Base-by-base conservation (phyloP, 345 rosid species). In the Hypericum androsaemum region DNA sequence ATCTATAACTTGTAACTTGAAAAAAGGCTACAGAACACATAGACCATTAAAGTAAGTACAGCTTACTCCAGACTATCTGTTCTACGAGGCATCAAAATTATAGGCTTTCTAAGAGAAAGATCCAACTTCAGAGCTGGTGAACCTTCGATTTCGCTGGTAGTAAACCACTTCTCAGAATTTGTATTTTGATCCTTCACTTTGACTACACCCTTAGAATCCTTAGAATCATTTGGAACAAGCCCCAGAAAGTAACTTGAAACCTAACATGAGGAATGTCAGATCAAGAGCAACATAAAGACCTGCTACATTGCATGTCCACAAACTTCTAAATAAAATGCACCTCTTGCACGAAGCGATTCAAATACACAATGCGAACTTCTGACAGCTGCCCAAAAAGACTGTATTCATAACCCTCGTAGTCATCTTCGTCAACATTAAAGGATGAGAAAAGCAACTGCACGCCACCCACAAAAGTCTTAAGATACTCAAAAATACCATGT, bases 291-390 rank as follows among this genome's bases (percentile, higher is more conserved):
- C 43, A 13, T 12, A 47, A 7, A 17, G 38, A 15, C 16, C 10
- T 5, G 32, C 1, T 22, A 22, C 15, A 12, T 35, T n/a, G 8
- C 54, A 5, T 50, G 22, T 8, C 15, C 15, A 47, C 13, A n/a
- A 37, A 12, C 7, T 15, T 17, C 52, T 46, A 28, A 61, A 43
- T 38, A 49, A 37, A 0, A 28, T 37, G 59, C 81, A 92, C 98
- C 98, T 92, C 98, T 80, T 83, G 96, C 59, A 92, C 78, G 76
- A 92, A 92, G 56, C 98, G 95, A 72, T 88, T 88, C 67, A 92
- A 69, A 75, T 81, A 92, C 62, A 92, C 89, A 68, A 92, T 38
- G 48, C 95, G 95, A 57, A 92, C 96, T 92, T 92, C 98, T 56
- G 98, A 92, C 64, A 92, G 82, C 77, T 92, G 79, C 49, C 98